These are phyloP conservation scores for Mallotus nudiflorus DNA, from an alignment of 345 rosid genomes.

Conservation along the genomic window DNA sequence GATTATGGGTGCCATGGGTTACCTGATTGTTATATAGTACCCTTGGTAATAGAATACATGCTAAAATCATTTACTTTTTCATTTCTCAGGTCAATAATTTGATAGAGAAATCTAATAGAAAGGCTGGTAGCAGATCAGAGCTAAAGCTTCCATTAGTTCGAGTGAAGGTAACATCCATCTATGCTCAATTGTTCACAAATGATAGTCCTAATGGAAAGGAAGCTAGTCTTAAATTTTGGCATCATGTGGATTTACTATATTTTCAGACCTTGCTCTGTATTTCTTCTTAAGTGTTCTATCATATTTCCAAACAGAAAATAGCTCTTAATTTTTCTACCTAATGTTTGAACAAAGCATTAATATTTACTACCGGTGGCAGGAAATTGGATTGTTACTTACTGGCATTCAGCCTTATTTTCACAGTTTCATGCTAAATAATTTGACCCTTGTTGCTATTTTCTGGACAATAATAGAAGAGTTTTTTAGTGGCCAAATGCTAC, in stretches of 20 bases:
- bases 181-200: background rate
- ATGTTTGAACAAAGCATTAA: background rate
- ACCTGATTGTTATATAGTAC: background rate
- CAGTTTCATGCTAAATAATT: background rate
- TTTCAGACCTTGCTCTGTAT: background rate
- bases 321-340: background rate
- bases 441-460: background rate
- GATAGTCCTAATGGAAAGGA: background rate
- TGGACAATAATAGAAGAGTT: background rate
- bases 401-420: background rate
- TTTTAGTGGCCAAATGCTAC: background rate
- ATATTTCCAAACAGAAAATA: background rate
- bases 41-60: conserved; percentile 1
- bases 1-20: conserved; percentile 1
- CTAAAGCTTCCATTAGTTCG: conserved; percentile 82
- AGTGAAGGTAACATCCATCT: conserved; percentile 60
- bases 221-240: conserved; percentile 10
- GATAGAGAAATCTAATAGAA: conserved; percentile 74
- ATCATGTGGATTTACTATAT: background rate
- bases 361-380: background rate
- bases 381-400: background rate
- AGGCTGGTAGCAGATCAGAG: conserved; percentile 56
- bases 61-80: conserved; percentile 22
- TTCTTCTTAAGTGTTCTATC: background rate
- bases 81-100: conserved; percentile 64